These are phyloP conservation scores for Peziza echinospora DNA, from an alignment of 495 filamentous ascomycete species.

Conservation along the genomic window DNA sequence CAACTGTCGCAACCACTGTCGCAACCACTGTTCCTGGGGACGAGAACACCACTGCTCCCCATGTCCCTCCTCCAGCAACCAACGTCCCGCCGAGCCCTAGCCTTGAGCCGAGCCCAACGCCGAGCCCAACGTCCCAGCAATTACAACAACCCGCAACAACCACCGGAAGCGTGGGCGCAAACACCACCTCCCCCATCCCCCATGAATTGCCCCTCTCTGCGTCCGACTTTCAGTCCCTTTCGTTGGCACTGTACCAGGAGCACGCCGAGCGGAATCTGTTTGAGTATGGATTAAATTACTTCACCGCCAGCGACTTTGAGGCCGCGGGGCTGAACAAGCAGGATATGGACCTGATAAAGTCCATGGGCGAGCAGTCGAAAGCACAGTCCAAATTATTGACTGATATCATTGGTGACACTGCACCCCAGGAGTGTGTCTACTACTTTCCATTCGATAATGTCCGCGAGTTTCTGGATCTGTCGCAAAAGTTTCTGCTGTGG, in stretches of 20 bases:
- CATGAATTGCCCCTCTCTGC: too few relatives aligned
- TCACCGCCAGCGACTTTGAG: conserved; percentile 48
- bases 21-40: too few relatives aligned
- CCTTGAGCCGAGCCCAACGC: too few relatives aligned
- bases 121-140: too few relatives aligned
- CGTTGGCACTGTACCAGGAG: conserved; percentile 56
- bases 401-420: conserved; percentile 57
- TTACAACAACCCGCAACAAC: too few relatives aligned
- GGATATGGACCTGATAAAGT: conserved; percentile 50
- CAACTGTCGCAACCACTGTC: too few relatives aligned
- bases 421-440: conserved; percentile 56
- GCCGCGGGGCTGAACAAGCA: conserved; percentile 42
- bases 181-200: too few relatives aligned
- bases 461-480: conserved; percentile 64
- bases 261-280: conserved; percentile 80
- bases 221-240: conserved; percentile 55
- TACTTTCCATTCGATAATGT: conserved; percentile 64
- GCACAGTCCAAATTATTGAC: conserved; percentile 59
- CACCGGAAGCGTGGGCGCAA: too few relatives aligned
- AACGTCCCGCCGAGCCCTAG: too few relatives aligned
- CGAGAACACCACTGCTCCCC: too few relatives aligned
- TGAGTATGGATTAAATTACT: conserved; percentile 54
- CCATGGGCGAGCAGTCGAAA: conserved; percentile 70
- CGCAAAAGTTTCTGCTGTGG: conserved; percentile 62
- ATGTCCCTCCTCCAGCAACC: too few relatives aligned